Base-by-base conservation (phyloP, 176 grass and related monocot species). In the Hsuehochloa calcarea region DNA sequence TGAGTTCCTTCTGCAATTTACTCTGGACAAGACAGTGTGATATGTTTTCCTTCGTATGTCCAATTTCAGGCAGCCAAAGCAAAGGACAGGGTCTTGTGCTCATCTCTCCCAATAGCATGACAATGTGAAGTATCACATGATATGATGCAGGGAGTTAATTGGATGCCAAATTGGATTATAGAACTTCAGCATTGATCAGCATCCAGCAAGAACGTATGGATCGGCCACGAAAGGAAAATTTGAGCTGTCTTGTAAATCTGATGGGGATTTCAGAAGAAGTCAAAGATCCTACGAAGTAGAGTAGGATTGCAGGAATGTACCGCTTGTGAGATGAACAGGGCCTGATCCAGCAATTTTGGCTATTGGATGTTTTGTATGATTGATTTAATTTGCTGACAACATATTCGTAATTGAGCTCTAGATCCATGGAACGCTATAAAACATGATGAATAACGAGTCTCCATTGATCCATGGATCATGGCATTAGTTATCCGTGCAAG, bases 71-170 rank as follows among this genome's bases (percentile, higher is more conserved):
- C 65, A 40, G 13, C 3, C 49, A 41, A 55, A 49, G 87, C 89
- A 4, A 89, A 82, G 62, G 72, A 89, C 16, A 89, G 89, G 56
- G 87, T 94, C 16, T 82, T 79, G 72, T 80, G 58, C 35, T 91
- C 89, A 26, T 84, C 87, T 68, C 39, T 94, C 45, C 75, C 87
- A n/a, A 49, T 64, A 2, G 83, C 80, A 52, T 89, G 62, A 65
- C 50, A 71, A 4, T 72, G 15, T 58, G 43, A 75, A 34, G 7
- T 34, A 34, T 34, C 31, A 34, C 31, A 34, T 34, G 31, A 1
- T 34, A 34, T 34, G 31, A 34, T 34, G 19, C 6, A 39, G 46
- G 11, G 10, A 37, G 47, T 7, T 67, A 31, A 16, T 34, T 51
- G 27, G 27, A 38, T 41, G 66, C 66, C 37, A 69, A 69, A 11